These are phyloP conservation scores for Solanum piurae DNA, from an alignment of 257 asterid genomes.

Conservation along the genomic window DNA sequence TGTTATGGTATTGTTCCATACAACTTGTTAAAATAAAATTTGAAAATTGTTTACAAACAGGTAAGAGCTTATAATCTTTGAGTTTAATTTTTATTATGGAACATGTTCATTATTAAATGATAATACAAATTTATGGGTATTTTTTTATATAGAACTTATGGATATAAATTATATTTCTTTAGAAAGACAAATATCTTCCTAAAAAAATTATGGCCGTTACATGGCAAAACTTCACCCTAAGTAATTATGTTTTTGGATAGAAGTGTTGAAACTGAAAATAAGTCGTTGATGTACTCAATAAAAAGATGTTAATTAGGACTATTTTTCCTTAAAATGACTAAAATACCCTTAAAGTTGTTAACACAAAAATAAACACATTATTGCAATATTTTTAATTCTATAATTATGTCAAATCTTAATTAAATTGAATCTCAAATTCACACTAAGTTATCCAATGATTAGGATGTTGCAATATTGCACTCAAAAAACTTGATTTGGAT, in stretches of 20 bases:
- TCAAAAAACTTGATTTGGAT: neutral
- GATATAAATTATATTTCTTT: too few relatives aligned
- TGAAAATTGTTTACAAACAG: neutral
- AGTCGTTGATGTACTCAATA: neutral
- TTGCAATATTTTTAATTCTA: neutral
- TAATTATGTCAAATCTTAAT: neutral
- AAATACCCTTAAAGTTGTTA: too few relatives aligned
- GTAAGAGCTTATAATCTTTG: neutral
- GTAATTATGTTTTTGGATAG: too few relatives aligned
- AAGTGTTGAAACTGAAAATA: neutral
- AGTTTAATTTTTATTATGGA: too few relatives aligned
- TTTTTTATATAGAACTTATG: neutral
- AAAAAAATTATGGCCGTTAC: too few relatives aligned
- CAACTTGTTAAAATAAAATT: neutral
- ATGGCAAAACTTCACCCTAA: neutral
- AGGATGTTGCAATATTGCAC: neutral
- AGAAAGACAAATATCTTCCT: too few relatives aligned
- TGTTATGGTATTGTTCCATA: neutral
- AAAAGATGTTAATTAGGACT: too few relatives aligned
- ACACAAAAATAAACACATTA: neutral
- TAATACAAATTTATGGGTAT: too few relatives aligned
- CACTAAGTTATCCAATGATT: neutral
- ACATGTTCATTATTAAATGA: neutral
- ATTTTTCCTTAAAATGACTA: neutral
- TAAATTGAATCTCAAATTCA: neutral